Evolutionary conservation across 345 rosid genomes (phyloP).

Genomic region (Pistacia atlantica): DNA sequence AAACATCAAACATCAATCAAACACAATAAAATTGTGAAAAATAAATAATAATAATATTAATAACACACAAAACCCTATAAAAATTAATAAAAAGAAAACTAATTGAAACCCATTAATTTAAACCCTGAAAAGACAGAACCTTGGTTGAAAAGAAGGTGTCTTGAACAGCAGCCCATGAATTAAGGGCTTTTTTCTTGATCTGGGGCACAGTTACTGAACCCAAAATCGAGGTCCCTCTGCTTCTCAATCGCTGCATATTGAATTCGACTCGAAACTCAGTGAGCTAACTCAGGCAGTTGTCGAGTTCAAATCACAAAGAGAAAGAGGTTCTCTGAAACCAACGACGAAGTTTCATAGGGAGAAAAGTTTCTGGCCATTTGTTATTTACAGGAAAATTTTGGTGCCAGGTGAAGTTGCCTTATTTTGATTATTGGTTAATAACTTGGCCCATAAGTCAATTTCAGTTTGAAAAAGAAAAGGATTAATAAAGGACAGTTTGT

Average conservation of each 20-base stretch:
- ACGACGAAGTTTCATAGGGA: not conserved
- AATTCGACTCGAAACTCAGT: conserved; percentile 11
- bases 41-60: not conserved
- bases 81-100: not conserved
- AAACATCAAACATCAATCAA: conserved; percentile 12
- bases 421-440: not conserved
- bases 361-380: not conserved
- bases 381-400: not conserved
- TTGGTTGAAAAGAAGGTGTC: conserved; percentile 83
- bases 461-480: not conserved
- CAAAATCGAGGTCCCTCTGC: conserved; percentile 50
- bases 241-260: conserved; percentile 68
- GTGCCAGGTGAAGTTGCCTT: too few species aligned
- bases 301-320: not conserved
- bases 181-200: conserved; percentile 68
- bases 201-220: conserved; percentile 48
- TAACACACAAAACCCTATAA: conserved; percentile 12
- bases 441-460: not conserved
- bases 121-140: conserved; percentile 31
- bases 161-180: conserved; percentile 75
- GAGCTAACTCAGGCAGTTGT: conserved; percentile 2
- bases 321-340: not conserved
- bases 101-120: not conserved
- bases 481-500: not conserved
- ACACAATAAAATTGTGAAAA: not conserved